Evolutionary conservation across 2,329 filamentous ascomycete species (phyloP), one percentile per base, ranked within the genome.

Genomic region (Cladophialophora chaetospira): DNA sequence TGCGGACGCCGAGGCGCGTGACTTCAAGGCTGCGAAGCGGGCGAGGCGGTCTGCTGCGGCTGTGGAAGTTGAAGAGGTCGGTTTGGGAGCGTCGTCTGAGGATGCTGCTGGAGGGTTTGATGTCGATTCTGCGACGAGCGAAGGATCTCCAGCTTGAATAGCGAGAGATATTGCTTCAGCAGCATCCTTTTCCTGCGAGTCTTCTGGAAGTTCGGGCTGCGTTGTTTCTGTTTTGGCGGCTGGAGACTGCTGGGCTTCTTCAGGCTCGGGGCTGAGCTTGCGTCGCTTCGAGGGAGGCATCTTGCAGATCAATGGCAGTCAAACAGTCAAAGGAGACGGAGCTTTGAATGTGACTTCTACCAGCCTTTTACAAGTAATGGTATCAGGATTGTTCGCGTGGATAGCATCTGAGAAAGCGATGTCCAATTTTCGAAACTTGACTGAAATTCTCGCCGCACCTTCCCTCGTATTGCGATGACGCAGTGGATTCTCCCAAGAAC

Each of bases 1-100:
- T 1, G 86, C 82, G 0, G 86, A 88, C 56, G 56, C 56, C 3
- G 60, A 58, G 4, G 65, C 65, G 11, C 65, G 64, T 15, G 60
- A 58, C 45, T 64, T 64, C 8, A 67, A 54, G n/a, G 65, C 65
- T 13, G 57, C 59, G 44, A 67, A 67, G 29, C 65, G 65, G 13
- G 65, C 64, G 3, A 64, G 47, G 23, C 65, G 57, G 46, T 65
- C 64, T 15, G 60, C 38, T 25, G 47, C 47, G 15, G 53, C n/a
- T 9, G 23, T 44, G 26, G 49, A 17, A 15, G 61, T 21, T 25
- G 55, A 6, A 8, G 55, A 9, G 13, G 29, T 49, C 13, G 51
- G 29, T n/a, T 52, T 43, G 17, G 52, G n/a, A 23, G 45, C 19
- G 17, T n/a, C 29, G 6, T 36, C 50, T 9, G 17, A 26, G 23